These are phyloP conservation scores for Diaporthe nobilis DNA, from an alignment of 2,329 filamentous ascomycete genomes.

Conservation along the genomic window DNA sequence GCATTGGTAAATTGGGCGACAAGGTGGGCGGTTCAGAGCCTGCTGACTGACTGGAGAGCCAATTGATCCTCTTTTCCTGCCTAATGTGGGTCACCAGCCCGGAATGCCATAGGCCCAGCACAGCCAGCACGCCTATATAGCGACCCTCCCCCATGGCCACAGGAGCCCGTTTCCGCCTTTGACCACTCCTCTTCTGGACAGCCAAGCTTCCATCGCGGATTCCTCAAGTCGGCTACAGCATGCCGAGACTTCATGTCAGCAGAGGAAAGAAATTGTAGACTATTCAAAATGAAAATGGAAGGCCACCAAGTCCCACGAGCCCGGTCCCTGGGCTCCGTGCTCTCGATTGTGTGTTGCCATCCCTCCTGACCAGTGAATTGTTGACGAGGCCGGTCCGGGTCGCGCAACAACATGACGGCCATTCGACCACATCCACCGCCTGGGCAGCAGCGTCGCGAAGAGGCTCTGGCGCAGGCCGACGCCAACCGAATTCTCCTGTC, in stretches of 20 bases:
- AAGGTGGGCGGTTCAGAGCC: neutral
- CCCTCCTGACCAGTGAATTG: neutral
- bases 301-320: neutral
- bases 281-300: neutral
- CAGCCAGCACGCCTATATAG: neutral
- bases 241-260: neutral
- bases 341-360: neutral
- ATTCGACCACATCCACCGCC: slow-evolving; percentile 6
- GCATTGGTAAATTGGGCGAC: neutral
- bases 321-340: neutral
- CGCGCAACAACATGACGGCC: slow-evolving; percentile 1
- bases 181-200: slow-evolving; percentile 4
- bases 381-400: neutral
- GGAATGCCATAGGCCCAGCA: neutral
- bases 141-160: neutral
- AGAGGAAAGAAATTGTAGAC: neutral
- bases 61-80: slow-evolving; percentile 7
- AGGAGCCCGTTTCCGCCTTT: neutral
- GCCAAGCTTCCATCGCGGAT: slow-evolving; percentile 27
- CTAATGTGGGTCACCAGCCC: neutral
- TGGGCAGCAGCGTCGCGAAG: neutral
- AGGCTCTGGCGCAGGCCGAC: neutral
- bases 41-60: neutral
- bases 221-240: neutral
- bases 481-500: neutral